Base-by-base conservation (phyloP, 208 protist species). In the Acanthamoeba comandoni region DNA sequence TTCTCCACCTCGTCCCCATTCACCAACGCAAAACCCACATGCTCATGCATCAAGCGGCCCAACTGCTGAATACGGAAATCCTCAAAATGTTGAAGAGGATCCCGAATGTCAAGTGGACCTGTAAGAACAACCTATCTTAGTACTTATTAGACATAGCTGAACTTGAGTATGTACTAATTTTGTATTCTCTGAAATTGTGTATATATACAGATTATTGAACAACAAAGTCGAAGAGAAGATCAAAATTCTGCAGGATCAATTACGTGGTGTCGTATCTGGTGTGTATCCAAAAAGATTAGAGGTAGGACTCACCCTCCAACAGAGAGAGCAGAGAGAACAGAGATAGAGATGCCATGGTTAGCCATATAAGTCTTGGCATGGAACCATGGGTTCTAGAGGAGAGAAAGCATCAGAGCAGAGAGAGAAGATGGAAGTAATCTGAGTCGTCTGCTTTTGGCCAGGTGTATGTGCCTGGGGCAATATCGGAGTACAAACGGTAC, bases 401-500 rank as follows among this genome's bases (percentile, higher is more conserved):
- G n/a, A n/a, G n/a, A n/a, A n/a, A n/a, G n/a, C n/a, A n/a, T n/a
- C n/a, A n/a, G n/a, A n/a, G n/a, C n/a, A n/a, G n/a, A n/a, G n/a
- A n/a, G n/a, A n/a, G n/a, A n/a, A n/a, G n/a, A n/a, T n/a, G n/a
- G n/a, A n/a, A n/a, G n/a, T n/a, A n/a, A n/a, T n/a, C n/a, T n/a
- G n/a, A n/a, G n/a, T n/a, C n/a, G n/a, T n/a, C n/a, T n/a, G n/a
- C n/a, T n/a, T n/a, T n/a, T n/a, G n/a, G n/a, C n/a, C n/a, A n/a
- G n/a, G n/a, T 89, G 48, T 89, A 89, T 62, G 80, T 89, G 7
- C 80, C 80, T 15, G n/a, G 53, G 60, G 80, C 80, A 43, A 55
- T 89, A 43, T 49, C 80, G 39, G 80, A 89, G 60, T 89, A 89
- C 80, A 89, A 89, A 51, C 53, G 58, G n/a, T 89, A 71, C 48